A percentile compares a stretch with the other conserved stretches of the same genome.
phyloP scores from a whole-genome alignment of 2,329 filamentous ascomycete species.

The Clarireedia sp. region DNA sequence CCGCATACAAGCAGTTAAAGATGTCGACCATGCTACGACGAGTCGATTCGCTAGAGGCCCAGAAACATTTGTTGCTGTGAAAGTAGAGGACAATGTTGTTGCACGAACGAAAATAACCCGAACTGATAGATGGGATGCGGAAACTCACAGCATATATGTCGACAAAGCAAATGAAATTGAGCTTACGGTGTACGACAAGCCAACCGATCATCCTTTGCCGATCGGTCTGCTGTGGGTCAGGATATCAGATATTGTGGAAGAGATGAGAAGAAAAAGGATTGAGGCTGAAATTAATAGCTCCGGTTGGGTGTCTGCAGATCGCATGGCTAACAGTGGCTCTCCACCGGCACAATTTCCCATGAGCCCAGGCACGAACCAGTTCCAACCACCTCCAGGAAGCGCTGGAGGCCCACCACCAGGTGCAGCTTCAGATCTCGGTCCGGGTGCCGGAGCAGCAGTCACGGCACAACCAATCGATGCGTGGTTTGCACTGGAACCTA shows the following conservation, averaged over 20 bases:
- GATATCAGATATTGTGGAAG: slow-evolving; percentile 94
- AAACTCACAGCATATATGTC: slow-evolving; percentile 85
- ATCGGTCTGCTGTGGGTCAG: slow-evolving; percentile 95
- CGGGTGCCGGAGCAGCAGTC: slow-evolving; percentile 30
- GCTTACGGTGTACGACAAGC: slow-evolving; percentile 94
- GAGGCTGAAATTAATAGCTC: slow-evolving; percentile 91
- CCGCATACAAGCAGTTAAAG: slow-evolving; percentile 79
- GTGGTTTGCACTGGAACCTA: slow-evolving; percentile 95
- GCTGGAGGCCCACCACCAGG: slow-evolving; percentile 12
- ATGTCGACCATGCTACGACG: slow-evolving; percentile 85
- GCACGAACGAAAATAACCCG: slow-evolving; percentile 79
- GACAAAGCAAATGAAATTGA: slow-evolving; percentile 99
- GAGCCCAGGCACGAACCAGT: slow-evolving; percentile 39
- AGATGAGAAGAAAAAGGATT: slow-evolving; percentile 94
- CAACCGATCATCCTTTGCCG: slow-evolving; percentile 79
- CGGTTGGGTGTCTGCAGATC: slow-evolving; percentile 95
- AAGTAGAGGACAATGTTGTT: slow-evolving; percentile 90
- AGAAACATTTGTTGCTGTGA: slow-evolving; percentile 92
- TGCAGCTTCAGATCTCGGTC: slow-evolving; percentile 23
- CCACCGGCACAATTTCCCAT: slow-evolving; percentile 50
- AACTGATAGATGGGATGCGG: slow-evolving; percentile 85
- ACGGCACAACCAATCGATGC: slow-evolving; percentile 63
- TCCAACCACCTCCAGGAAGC: slow-evolving; percentile 37
- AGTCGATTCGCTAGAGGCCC: slow-evolving; percentile 81
- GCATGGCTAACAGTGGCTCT: slow-evolving; percentile 63